Evolutionary conservation across 352 stramenopile genomes (phyloP), one percentile per base, ranked within the genome.

Genomic region (Aphanomyces euteiches): DNA sequence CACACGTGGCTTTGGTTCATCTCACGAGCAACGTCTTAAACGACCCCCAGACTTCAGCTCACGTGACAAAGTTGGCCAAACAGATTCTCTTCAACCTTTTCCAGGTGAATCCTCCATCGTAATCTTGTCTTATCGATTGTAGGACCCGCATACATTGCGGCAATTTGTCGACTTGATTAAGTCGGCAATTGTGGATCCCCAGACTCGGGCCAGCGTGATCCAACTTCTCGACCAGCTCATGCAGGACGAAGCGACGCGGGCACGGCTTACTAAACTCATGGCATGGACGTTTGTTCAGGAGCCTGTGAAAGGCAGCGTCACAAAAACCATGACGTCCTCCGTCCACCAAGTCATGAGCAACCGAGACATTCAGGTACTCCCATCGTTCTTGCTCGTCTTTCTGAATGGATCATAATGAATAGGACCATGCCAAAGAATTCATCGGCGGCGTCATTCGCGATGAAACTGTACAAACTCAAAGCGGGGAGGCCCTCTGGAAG

Each of bases 341-440:
- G 82, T 92, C 48, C 86, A 94, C 73, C 77, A 90, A 15, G 80
- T 92, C 28, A 76, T 94, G 40, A 92, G 84, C 59, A 83, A 82
- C 15, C n/a, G 64, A 17, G 86, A 94, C 56, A 78, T 92, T 66
- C 82, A 92, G 38, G 60, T 67, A 67, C 4, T 1, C 28, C 28
- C 21, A 67, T 43, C 6, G 12, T 40, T n/a, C 38, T 5, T 12
- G 36, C 28, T 28, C 28, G 0, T 2, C 28, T 28, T 28, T 28
- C 28, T 28, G 28, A 28, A 28, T 28, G 28, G 28, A 28, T 28
- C 28, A 58, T 15, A 10, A 13, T 39, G 45, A 28, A 0, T 56
- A 67, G 66, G 80, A 88, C 61, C 86, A 94, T 73, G 84, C 86
- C 70, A 94, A 94, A 64, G 82, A 90, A 66, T 94, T 94, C 66